Evolutionary conservation across 805 yeast species (phyloP), one percentile per base, ranked within the genome.

Genomic region (Debaryomyces castellii): DNA sequence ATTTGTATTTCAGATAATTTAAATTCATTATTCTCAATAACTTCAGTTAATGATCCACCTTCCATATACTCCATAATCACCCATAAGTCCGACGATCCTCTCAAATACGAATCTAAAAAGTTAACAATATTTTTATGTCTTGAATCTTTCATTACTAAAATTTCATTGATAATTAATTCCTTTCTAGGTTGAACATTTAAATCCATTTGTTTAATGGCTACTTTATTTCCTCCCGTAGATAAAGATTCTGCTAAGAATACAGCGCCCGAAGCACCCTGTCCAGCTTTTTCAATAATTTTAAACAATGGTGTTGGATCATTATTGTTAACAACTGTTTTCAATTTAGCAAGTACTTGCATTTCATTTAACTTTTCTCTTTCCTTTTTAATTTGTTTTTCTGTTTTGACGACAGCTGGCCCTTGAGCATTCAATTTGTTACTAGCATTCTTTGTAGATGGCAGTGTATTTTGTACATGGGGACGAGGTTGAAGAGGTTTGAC

Each of bases 11-110:
- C 99, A 14, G 80, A 78, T 55, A 94, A 69, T 40, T 80, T 76
- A 52, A 57, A 64, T 44, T 83, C 83, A 63, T 91, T 91, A 67
- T 90, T 88, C 46, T 90, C 96, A 59, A 95, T 91, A 34, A 95
- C 88, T 69, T 94, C 99, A 0, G 98, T 94, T 54, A 94, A 73
- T 4, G 97, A 87, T 1, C 99, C 99, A 44, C 99, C 99, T 69
- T 95, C 97, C 99, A 94, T 94, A 64, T 83, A 95, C 66, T 94
- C 99, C 99, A 94, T 94, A 25, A 95, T 87, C n/a, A 94, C 99
- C 97, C 98, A 92, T 49, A 94, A 73, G 59, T 94, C 97, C 48
- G 80, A 77, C 40, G 77, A 73, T 3, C 89, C 89, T 44, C 90
- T 77, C 51, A 92, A 69, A 59, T 89, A 95, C 1, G 97, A 89